phyloP scores from a whole-genome alignment of 371 early-diverging fungal species.

The Mortierella sp. region DNA sequence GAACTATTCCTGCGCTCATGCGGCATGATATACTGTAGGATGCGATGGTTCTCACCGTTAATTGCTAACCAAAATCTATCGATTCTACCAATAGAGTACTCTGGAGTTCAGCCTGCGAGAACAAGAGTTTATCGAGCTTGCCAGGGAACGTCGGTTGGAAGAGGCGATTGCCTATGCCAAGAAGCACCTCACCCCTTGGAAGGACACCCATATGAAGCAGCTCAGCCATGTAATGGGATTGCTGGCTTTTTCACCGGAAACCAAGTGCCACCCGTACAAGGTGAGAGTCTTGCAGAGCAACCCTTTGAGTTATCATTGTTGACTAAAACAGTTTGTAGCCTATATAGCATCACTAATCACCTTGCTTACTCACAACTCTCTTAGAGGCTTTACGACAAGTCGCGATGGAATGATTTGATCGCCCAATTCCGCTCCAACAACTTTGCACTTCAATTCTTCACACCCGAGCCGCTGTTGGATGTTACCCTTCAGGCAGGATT shows the following conservation, averaged over 20 bases:
- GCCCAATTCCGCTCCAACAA: conserved; percentile 86
- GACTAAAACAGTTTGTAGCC: background rate
- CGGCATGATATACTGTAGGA: too few relatives aligned
- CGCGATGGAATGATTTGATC: conserved; percentile 86
- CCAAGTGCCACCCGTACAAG: conserved; percentile 83
- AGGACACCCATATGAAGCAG: conserved; percentile 77
- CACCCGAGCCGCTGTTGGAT: conserved; percentile 85
- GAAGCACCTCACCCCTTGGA: conserved; percentile 84
- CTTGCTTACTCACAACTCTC: background rate
- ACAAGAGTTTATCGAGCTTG: conserved; percentile 94
- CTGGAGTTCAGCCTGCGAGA: conserved; percentile 94
- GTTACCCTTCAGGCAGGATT: conserved; percentile 94
- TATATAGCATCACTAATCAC: background rate
- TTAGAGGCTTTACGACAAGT: conserved; percentile 76
- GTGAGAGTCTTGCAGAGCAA: conserved; percentile 29
- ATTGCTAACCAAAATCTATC: background rate
- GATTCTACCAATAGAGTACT: conserved; percentile 70
- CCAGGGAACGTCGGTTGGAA: conserved; percentile 67
- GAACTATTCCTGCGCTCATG: background rate
- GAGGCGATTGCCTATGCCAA: conserved; percentile 90
- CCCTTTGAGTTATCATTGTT: background rate
- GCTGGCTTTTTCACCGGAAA: conserved; percentile 83
- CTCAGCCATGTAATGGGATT: conserved; percentile 90
- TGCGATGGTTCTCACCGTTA: background rate
- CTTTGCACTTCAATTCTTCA: conserved; percentile 86